Evolutionary conservation across 2,329 filamentous ascomycete genomes (phyloP).

Genomic region (Chlorencoelia australis): DNA sequence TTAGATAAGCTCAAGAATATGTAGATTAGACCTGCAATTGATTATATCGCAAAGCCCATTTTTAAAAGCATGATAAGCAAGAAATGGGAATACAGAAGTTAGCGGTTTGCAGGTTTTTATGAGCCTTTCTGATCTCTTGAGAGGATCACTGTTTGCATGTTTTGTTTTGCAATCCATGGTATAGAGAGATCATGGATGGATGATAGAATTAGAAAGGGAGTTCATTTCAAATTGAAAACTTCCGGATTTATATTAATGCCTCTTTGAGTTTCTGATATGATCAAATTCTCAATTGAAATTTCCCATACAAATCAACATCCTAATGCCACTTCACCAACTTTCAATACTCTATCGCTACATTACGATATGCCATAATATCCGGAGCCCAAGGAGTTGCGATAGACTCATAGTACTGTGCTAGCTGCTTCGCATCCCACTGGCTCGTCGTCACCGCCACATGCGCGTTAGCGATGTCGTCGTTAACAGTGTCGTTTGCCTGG

Average conservation of each 20-base stretch:
- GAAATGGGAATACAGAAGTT: no score
- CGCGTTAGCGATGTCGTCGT: conserved; percentile 2
- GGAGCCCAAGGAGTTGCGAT: conserved; percentile 4
- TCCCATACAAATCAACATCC: neutral
- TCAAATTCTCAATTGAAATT: neutral
- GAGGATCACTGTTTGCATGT: neutral
- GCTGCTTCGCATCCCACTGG: conserved; percentile 4
- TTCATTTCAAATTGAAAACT: no score
- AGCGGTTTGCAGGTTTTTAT: no score
- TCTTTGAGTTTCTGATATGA: conserved; percentile 1
- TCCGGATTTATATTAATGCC: no score
- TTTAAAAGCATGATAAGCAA: no score
- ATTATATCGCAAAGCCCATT: neutral
- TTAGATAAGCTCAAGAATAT: conserved; percentile 11
- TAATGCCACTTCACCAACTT: neutral
- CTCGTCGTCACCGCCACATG: conserved; percentile 6
- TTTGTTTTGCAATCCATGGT: neutral
- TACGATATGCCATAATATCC: conserved; percentile 4
- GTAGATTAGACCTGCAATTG: no score
- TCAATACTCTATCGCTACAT: conserved; percentile 4
- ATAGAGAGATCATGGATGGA: neutral
- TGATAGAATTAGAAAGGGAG: neutral
- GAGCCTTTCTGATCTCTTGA: neutral
- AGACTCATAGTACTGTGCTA: conserved; percentile 5
- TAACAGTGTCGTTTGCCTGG: conserved; percentile 2